Base-by-base conservation (phyloP, 2,329 filamentous ascomycete genomes). In the Leptographium lundbergii region DNA sequence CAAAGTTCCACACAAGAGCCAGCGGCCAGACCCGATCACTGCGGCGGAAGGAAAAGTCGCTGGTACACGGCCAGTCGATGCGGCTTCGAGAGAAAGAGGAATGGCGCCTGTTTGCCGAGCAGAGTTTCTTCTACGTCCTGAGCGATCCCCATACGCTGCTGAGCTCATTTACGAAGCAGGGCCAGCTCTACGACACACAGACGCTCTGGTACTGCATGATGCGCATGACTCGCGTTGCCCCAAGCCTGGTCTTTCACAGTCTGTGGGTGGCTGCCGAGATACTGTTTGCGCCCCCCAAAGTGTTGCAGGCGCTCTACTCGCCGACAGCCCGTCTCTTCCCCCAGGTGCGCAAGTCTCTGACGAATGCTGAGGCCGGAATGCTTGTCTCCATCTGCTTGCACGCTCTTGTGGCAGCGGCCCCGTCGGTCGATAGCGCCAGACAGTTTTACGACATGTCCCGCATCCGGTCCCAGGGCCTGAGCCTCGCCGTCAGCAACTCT, bases 141-240 rank as follows among this genome's bases (percentile, higher is more conserved):
- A 82, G 81, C 63, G 77, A 82, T 55, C 80, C 82, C 1, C 73
- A 74, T 17, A 73, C 77, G 6, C 69, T 82, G 10, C 69, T 85
- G 32, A 71, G 70, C 45, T 86, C 84, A 0, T 87, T 88, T 62
- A 78, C 77, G 1, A 69, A 71, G 51, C 72, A 79, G 13, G 76
- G 75, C 13, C 74, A 77, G 52, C 67, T 82, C 0, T 76, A 81
- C 58, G 81, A 86, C 67, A 84, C 82, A 1, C 81, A 82, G 57
- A 81, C 77, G 17, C 70, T 84, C 1, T 86, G 80, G 81, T 85
- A 83, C 66, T 81, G 79, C 65, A 82, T 84, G 75, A 70, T 84
- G 58, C 78, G 79, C 59, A 71, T 86, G 68, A 82, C 79, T 6
- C 74, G 81, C 55, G 75, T 78, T 50, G 76, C 78, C 19, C 80